Evolutionary conservation across 345 rosid genomes (phyloP).

Genomic region (Reutealis trisperma): DNA sequence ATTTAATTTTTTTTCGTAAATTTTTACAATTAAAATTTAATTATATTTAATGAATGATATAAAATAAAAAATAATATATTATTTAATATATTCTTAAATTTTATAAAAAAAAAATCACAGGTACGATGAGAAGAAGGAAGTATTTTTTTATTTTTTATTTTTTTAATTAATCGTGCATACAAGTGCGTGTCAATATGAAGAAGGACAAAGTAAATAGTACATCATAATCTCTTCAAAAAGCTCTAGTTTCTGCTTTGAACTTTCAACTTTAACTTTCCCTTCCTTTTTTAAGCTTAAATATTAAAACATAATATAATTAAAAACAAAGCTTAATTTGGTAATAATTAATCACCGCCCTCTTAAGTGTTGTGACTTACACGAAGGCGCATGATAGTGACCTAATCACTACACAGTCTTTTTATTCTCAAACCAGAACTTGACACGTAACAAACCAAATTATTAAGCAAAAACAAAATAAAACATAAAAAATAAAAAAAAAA

Average conservation of each 20-base stretch:
- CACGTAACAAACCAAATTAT: not conserved
- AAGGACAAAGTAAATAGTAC: not conserved
- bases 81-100: too few species aligned
- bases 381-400: constrained; percentile 15
- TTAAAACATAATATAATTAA: not conserved
- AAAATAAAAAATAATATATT: too few species aligned
- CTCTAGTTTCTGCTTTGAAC: not conserved
- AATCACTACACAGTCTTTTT: not conserved
- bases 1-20: too few species aligned
- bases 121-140: too few species aligned
- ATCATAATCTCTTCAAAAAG: not conserved
- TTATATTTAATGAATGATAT: too few species aligned
- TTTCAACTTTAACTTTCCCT: not conserved
- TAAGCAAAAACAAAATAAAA: not conserved
- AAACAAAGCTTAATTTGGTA: not conserved
- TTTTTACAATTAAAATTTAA: too few species aligned
- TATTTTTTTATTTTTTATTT: too few species aligned
- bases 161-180: not conserved
- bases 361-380: not conserved
- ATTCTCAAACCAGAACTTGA: not conserved
- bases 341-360: constrained; percentile 1
- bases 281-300: not conserved
- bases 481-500: not conserved
- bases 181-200: not conserved
- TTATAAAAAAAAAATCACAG: too few species aligned